Evolutionary conservation across 345 rosid species (phyloP).

Genomic region (Erodium maritimum): DNA sequence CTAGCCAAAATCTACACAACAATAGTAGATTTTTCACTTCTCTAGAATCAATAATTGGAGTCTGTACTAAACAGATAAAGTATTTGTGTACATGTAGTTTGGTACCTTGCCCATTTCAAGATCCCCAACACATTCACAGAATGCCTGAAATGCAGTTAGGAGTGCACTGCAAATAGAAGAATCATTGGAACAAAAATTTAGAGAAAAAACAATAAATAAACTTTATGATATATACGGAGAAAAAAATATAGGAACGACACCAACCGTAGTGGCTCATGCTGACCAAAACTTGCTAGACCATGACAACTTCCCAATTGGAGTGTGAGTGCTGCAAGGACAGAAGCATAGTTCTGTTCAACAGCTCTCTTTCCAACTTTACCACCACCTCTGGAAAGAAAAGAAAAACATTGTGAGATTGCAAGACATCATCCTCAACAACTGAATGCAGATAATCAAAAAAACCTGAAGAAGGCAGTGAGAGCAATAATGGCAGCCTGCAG

Average conservation of each 20-base stretch:
- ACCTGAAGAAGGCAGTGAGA: slow-evolving; percentile 91
- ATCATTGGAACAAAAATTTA: background rate
- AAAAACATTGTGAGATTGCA: slow-evolving; percentile 17
- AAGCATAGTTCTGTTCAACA: slow-evolving; percentile 81
- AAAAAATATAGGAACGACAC: slow-evolving; percentile 6
- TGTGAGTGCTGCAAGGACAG: slow-evolving; percentile 76
- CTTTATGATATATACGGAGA: no score
- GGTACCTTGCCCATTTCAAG: slow-evolving; percentile 98
- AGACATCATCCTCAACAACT: slow-evolving; percentile 7
- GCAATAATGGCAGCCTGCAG: slow-evolving; percentile 78
- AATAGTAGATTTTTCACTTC: background rate
- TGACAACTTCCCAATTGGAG: slow-evolving; percentile 91
- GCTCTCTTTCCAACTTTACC: slow-evolving; percentile 90
- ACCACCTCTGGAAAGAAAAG: slow-evolving; percentile 57
- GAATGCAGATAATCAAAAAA: slow-evolving; percentile 11
- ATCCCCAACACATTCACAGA: slow-evolving; percentile 98
- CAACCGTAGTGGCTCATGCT: slow-evolving; percentile 74
- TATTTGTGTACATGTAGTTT: no score
- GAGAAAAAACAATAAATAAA: background rate
- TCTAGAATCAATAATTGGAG: background rate
- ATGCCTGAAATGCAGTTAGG: slow-evolving; percentile 79
- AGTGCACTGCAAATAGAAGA: slow-evolving; percentile 55
- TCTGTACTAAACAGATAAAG: background rate
- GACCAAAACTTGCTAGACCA: slow-evolving; percentile 74
- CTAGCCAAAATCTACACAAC: slow-evolving; percentile 96